Base-by-base conservation (phyloP, 495 filamentous ascomycete genomes). In the Penicillium cinerascens region DNA sequence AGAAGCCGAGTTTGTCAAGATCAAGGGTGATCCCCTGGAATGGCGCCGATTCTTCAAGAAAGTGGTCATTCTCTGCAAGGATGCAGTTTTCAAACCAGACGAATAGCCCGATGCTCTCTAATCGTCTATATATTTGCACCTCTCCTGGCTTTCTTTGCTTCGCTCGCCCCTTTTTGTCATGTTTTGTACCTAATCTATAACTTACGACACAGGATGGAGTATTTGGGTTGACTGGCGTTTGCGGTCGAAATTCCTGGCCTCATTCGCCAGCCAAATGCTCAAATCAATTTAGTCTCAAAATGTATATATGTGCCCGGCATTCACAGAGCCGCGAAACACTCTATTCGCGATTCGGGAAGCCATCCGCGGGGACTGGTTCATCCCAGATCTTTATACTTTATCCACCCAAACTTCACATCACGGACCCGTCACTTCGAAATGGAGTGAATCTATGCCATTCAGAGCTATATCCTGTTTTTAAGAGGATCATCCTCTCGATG, bases 41-140 rank as follows among this genome's bases (percentile, higher is more conserved):
- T 99, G 93, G 93, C 79, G 93, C 49, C 79, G 93, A 44, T 92
- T 99, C 65, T 99, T 99, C 78, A 99, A 97, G 72, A 89, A 87
- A 68, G 83, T 96, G 11, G 87, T 85, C 16, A 74, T 92, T 51
- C 72, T 92, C 25, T 93, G 91, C 73, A 87, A 86, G 67, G 91
- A 96, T 59, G 90, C 82, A 5, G 81, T 97, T 8, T 79, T 72
- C 54, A 79, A 68, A 47, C 77, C 77, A 9, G 74, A 81, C 23
- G 60, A 66, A 45, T 66, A 44, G 25, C 27, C 16, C 6, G 9
- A 13, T 52, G 41, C 22, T 37, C 54, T 48, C 37, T 22, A 2
- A 41, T 41, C 42, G 10, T 45, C 23, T 42, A 11, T 20, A 29
- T 41, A 25, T 10, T 13, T 33, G 8, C 11, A 33, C 13, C 2